Base-by-base conservation (phyloP, 371 early-diverging fungal species). In the Mortierella sp. region DNA sequence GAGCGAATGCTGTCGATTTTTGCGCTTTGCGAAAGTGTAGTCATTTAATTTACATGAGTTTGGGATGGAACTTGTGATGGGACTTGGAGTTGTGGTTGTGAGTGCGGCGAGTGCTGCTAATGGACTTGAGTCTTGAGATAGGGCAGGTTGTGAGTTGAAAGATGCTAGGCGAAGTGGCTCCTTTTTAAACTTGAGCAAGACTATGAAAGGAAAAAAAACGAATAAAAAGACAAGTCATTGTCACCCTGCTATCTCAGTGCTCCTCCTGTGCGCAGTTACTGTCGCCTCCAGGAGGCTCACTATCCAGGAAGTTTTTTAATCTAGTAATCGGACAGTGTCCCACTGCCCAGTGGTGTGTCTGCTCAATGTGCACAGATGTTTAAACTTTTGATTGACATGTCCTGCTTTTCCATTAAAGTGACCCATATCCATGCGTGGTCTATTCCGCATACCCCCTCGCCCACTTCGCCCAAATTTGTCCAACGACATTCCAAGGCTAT, bases 171-270 rank as follows among this genome's bases (percentile, higher is more conserved):
- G 29, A 28, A 50, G 28, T 30, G 51, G 50, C 28, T 51, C 50
- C 62, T 62, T 50, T 62, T 50, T 62, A 62, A 50, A 51, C 62
- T 30, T 62, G 26, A 7, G 50, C 51, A 50, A 30, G 18, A 18
- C 12, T 50, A 30, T 28, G 50, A 62, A 62, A n/a, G n/a, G n/a
- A 60, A 26, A 62, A 48, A 50, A 62, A 14, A 28, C 30, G n/a
- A n/a, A n/a, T n/a, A n/a, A n/a, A n/a, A 50, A 51, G 62, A 50
- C 62, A 30, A 51, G n/a, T 26, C 29, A 26, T 25, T 62, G 50
- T 62, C 62, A 28, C 6, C 50, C 26, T 50, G 26, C 29, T 50
- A 26, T 30, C 62, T 28, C 29, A 25, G 21, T 18, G 18, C 47
- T 28, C 48, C 43, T 60, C 48, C 29, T 60, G 61, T 48, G 47